Base-by-base conservation (phyloP, 176 grass and related monocot species). In the Paspalum vaginatum region DNA sequence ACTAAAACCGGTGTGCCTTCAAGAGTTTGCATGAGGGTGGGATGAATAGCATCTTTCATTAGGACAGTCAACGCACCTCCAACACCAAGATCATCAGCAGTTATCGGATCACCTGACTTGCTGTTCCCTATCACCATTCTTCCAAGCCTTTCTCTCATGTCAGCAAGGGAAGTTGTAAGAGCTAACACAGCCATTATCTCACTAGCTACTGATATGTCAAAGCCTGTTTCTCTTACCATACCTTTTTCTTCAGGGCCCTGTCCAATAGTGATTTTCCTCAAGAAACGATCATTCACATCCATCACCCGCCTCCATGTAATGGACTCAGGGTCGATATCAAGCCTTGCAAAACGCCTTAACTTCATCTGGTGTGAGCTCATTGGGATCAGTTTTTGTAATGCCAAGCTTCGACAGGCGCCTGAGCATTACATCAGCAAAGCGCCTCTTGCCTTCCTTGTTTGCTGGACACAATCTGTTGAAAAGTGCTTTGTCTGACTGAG, bases 11-110 rank as follows among this genome's bases (percentile, higher is more conserved):
- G 92, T 68, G 92, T 99, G 48, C 96, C 96, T 68, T 99, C 96
- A 37, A 99, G 86, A 69, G 96, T 99, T 89, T 95, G 96, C 96
- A 99, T 99, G 16, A 99, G 57, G 38, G 96, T 95, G 9, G 96
- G 96, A 77, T 99, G 91, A 80, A 99, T 99, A 63, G 96, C 92
- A 82, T 99, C 96, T 90, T 99, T 99, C 96, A 99, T 99, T 66
- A 99, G 78, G 61, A 99, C 96, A 60, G 96, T 99, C 58, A 99
- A 87, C 3, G 96, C 96, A 49, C 96, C 96, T 70, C 96, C 96
- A 70, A 93, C 49, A 69, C 96, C 92, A 74, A 99, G 92, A 86
- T 99, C 96, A 77, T 95, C 96, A 72, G 92, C 92, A 21, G 88
- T 95, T 61, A 99, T 87, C 5, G 96, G 92, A 59, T 99, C 90